These are phyloP conservation scores for Crotalaria pallida DNA, from an alignment of 306 rosid species.

Conservation along the genomic window DNA sequence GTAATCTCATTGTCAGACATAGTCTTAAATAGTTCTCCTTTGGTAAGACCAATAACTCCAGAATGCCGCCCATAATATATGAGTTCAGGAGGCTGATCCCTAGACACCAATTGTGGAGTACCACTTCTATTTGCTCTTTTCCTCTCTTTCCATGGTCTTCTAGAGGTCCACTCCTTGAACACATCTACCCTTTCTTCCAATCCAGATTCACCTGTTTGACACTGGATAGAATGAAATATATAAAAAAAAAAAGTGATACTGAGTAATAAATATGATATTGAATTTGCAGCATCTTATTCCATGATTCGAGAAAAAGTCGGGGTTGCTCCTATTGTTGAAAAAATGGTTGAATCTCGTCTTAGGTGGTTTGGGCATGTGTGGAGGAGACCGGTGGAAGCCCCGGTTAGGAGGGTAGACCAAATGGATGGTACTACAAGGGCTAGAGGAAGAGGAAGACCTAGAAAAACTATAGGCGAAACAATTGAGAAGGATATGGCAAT, in stretches of 20 bases:
- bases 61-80: slow-evolving; percentile 72
- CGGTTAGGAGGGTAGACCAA: no score
- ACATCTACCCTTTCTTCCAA: slow-evolving; percentile 40
- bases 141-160: slow-evolving; percentile 86
- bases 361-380: no score
- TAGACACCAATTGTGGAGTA: slow-evolving; percentile 26
- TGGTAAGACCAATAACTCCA: slow-evolving; percentile 68
- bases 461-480: no score
- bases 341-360: no score
- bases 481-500: no score
- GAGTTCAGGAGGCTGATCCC: slow-evolving; percentile 62
- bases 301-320: no score
- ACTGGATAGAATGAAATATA: slow-evolving; percentile 54
- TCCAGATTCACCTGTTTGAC: slow-evolving; percentile 50
- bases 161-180: slow-evolving; percentile 81
- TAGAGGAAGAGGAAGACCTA: no score
- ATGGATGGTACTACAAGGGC: no score
- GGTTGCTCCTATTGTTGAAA: no score
- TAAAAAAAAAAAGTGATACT: slow-evolving; percentile 25
- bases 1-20: slow-evolving; percentile 36
- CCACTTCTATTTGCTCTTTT: slow-evolving; percentile 42
- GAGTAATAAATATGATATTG: not conserved
- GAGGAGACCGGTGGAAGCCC: no score
- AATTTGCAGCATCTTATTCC: slow-evolving; percentile 6
- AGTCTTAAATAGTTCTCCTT: slow-evolving; percentile 47